Conservation (phyloP, 768 basidiomycete species). For the Solioccasus polychromus region DNA sequence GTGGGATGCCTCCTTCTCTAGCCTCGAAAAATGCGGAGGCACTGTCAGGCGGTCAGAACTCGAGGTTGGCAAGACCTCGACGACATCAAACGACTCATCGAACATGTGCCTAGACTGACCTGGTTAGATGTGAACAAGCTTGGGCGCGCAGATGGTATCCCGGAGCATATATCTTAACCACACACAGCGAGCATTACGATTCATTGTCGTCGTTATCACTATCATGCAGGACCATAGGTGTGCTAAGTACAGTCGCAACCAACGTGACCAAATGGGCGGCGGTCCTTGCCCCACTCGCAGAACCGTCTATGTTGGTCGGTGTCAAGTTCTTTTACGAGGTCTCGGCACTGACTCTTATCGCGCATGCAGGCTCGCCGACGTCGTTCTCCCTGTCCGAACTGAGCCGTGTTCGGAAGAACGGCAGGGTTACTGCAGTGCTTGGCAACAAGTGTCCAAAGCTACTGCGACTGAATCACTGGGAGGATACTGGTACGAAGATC, state of each 20-base stretch:
- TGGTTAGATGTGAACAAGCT: conserved; percentile 58
- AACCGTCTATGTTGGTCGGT: conserved; percentile 58
- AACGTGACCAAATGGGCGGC: conserved; percentile 60
- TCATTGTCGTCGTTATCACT: neutral
- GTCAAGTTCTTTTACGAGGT: conserved; percentile 69
- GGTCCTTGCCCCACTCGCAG: conserved; percentile 48
- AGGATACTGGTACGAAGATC: conserved; percentile 46
- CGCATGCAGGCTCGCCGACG: conserved; percentile 15
- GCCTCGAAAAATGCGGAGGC: conserved; percentile 35
- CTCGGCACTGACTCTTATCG: conserved; percentile 28
- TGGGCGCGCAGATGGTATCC: conserved; percentile 22
- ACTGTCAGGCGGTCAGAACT: conserved; percentile 50
- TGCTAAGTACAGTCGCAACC: conserved; percentile 22
- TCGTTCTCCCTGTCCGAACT: conserved; percentile 52
- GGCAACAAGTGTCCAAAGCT: conserved; percentile 64
- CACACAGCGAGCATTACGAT: conserved; percentile 12
- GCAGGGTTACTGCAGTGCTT: conserved; percentile 57
- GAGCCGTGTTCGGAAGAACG: conserved; percentile 64
- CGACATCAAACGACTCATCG: conserved; percentile 48
- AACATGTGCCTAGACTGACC: conserved; percentile 45
- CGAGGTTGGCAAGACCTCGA: conserved; percentile 61
- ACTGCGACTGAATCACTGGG: conserved; percentile 66
- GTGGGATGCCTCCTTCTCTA: conserved; percentile 40
- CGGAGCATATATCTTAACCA: conserved; percentile 2
- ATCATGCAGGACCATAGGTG: conserved; percentile 2